Evolutionary conservation across 345 rosid genomes (phyloP), one percentile per base, ranked within the genome.

Genomic region (Mangifera indica): DNA sequence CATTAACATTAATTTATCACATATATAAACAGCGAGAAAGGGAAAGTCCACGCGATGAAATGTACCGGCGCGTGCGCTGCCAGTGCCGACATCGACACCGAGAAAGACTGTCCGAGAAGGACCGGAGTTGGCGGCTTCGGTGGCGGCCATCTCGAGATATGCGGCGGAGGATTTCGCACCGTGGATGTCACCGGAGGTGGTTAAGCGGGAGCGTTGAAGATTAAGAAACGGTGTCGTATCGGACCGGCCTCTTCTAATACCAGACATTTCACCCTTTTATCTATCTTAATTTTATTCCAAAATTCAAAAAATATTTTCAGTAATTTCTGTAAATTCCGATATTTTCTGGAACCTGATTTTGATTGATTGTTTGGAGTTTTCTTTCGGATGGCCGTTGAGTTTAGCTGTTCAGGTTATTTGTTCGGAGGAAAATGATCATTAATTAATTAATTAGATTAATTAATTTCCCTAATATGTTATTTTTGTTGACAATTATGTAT

Each of bases 21-120:
- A 63, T 1, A 37, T 22, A 17, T 12, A 32, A n/a, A 60, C 1
- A 29, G 0, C 55, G 53, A 58, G 15, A 59, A 25, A 60, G 56
- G 37, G 9, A 13, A 17, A 46, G 17, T 46, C 15, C 15, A 13
- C 5, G 51, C 2, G 72, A 18, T 48, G 44, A 26, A 56, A 56
- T 72, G 52, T 21, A 92, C 99, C 98, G 52, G 98, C 98, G 66
- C 98, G 93, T 40, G 98, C 98, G 74, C 98, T 94, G 77, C 97
- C 95, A 42, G 98, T 94, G 79, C 98, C 98, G 44, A 92, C 98
- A 81, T 94, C 98, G 22, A 94, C 89, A 44, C 98, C 96, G 77
- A 94, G 95, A 78, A 89, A 90, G 69, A 87, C 74, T 61, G 88
- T 70, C 63, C 91, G 87, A 58, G 68, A 79, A 17, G 85, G 74